phyloP scores from a whole-genome alignment of 1,284 basidiomycete species.

The Taiwanofungus camphoratus region DNA sequence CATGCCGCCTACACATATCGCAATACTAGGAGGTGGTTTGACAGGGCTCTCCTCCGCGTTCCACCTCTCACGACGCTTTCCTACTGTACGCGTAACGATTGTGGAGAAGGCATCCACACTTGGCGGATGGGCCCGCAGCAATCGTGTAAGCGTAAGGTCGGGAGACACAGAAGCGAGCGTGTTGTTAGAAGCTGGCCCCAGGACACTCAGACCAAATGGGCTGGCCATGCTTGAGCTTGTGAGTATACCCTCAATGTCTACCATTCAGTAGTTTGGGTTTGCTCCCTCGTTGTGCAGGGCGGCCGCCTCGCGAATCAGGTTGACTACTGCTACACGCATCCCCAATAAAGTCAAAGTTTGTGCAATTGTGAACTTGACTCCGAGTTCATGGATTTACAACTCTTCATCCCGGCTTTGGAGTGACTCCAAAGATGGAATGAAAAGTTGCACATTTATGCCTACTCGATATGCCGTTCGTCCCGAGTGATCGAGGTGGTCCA shows the following conservation, averaged over 20 bases:
- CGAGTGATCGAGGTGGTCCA: too few relatives aligned
- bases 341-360: background rate
- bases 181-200: constrained; percentile 76
- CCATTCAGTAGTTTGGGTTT: background rate
- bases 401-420: background rate
- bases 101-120: constrained; percentile 60
- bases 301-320: too few relatives aligned
- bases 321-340: background rate
- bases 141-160: constrained; percentile 40
- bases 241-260: constrained; percentile 24
- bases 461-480: too few relatives aligned
- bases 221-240: constrained; percentile 76
- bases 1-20: constrained; percentile 32
- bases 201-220: constrained; percentile 75
- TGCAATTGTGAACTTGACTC: background rate
- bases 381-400: background rate
- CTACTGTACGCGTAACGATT: constrained; percentile 54
- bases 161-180: constrained; percentile 31
- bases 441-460: too few relatives aligned
- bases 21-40: constrained; percentile 78
- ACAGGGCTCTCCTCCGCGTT: constrained; percentile 80
- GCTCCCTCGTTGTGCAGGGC: background rate
- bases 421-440: too few relatives aligned
- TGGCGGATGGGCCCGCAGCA: constrained; percentile 82
- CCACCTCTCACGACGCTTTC: constrained; percentile 63